phyloP scores from a whole-genome alignment of 345 rosid genomes.

The Angophora floribunda region DNA sequence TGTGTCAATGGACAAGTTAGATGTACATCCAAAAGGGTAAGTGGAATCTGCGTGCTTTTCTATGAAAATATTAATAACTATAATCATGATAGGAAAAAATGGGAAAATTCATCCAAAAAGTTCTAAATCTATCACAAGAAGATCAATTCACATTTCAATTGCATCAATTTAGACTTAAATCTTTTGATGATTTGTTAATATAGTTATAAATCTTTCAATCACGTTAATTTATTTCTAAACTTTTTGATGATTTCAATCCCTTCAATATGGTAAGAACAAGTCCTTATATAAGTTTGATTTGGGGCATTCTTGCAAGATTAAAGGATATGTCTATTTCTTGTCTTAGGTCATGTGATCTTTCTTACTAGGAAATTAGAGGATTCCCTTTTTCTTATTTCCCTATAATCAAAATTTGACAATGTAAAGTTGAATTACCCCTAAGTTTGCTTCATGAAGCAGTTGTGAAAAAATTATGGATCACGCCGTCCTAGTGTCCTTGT shows the following conservation, averaged over 20 bases:
- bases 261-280: neutral
- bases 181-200: neutral
- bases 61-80: neutral
- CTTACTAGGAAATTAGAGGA: neutral
- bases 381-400: neutral
- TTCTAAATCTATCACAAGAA: fast-evolving
- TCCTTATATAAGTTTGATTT: neutral
- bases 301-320: neutral
- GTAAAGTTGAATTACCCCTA: neutral
- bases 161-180: too few relatives aligned
- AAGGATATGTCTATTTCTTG: neutral
- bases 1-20: neutral
- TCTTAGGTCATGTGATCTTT: neutral
- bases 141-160: too few relatives aligned
- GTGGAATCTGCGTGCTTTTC: fast-evolving
- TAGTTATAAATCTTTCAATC: too few relatives aligned
- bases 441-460: neutral
- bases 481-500: conserved; percentile 33
- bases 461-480: conserved; percentile 18
- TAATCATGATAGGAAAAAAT: neutral
- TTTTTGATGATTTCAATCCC: neutral
- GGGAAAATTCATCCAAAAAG: neutral
- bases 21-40: neutral
- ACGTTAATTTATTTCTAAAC: fast-evolving
- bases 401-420: neutral